These are phyloP conservation scores for Pythium biforme DNA, from an alignment of 352 stramenopile genomes.

Conservation along the genomic window DNA sequence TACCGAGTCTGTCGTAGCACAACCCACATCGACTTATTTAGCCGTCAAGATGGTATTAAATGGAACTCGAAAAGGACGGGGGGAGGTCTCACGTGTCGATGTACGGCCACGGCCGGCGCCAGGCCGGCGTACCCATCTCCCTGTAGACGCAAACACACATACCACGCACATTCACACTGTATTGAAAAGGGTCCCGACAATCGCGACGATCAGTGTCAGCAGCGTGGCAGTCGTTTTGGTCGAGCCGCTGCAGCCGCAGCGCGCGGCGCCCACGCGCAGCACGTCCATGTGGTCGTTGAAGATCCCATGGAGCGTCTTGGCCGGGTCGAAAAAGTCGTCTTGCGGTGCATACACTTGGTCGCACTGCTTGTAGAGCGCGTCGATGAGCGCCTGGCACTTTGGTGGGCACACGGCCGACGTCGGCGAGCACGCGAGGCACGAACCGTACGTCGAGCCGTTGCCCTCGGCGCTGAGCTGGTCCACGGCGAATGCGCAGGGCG, in stretches of 20 bases:
- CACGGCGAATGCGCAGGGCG: conserved; percentile 48
- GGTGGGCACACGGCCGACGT: conserved; percentile 51
- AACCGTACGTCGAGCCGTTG: conserved; percentile 62
- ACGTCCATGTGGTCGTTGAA: conserved; percentile 63
- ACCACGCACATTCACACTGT: too few species aligned
- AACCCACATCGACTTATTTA: too few species aligned
- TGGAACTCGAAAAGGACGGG: too few species aligned
- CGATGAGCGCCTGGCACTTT: conserved; percentile 73
- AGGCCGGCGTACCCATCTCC: too few species aligned
- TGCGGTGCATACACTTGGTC: conserved; percentile 60
- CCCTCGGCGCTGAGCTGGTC: conserved; percentile 50
- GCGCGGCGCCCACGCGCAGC: conserved; percentile 48
- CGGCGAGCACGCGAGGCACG: conserved; percentile 56
- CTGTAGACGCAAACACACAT: too few species aligned
- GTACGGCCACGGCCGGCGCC: too few species aligned
- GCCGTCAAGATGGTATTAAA: too few species aligned
- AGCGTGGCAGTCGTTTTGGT: too few species aligned
- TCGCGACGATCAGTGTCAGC: too few species aligned
- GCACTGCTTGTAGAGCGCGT: conserved; percentile 66
- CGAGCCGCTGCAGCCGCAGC: conserved; percentile 50
- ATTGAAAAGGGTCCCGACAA: background rate
- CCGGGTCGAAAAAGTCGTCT: conserved; percentile 60
- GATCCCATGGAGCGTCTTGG: conserved; percentile 50
- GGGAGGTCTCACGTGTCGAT: too few species aligned
- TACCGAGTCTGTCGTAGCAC: conserved; percentile 24